These are phyloP conservation scores for Pulveroboletus sp. DNA, from an alignment of 768 basidiomycete genomes.

Conservation along the genomic window DNA sequence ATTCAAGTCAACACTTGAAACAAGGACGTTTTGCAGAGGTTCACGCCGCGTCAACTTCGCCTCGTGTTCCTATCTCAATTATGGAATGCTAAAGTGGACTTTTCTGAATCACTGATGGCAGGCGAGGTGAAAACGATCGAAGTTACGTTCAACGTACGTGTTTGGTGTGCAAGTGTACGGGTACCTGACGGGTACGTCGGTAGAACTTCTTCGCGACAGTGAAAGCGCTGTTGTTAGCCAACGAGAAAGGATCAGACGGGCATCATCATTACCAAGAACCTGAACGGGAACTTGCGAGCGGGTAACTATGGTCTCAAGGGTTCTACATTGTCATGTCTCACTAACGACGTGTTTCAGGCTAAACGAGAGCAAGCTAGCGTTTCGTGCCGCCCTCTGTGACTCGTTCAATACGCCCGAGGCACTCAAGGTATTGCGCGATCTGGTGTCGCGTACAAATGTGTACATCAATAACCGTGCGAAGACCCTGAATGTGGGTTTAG, in stretches of 20 bases:
- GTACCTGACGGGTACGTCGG: constrained; percentile 6
- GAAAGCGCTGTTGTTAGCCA: constrained; percentile 69
- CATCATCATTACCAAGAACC: constrained; percentile 60
- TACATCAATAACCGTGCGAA: constrained; percentile 75
- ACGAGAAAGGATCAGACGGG: constrained; percentile 52
- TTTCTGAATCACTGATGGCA: constrained; percentile 86
- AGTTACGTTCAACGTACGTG: constrained; percentile 75
- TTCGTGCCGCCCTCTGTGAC: constrained; percentile 88
- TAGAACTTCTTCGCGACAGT: constrained; percentile 94
- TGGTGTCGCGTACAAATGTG: constrained; percentile 82
- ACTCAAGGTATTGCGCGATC: constrained; percentile 68
- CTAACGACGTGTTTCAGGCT: constrained; percentile 48
- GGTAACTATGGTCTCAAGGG: constrained; percentile 41
- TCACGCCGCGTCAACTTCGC: constrained; percentile 84
- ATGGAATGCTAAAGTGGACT: constrained; percentile 94
- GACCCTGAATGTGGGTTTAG: constrained; percentile 55
- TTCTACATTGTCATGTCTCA: constrained; percentile 10
- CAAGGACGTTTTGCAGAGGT: constrained; percentile 83
- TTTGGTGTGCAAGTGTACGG: neutral
- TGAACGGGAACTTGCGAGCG: constrained; percentile 67
- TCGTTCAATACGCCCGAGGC: constrained; percentile 95
- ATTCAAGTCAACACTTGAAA: constrained; percentile 7
- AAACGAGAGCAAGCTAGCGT: constrained; percentile 67
- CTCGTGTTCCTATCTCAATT: constrained; percentile 87
- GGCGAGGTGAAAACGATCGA: constrained; percentile 88